phyloP scores from a whole-genome alignment of 2,329 filamentous ascomycete genomes.

The Aspergillus luchuensis region DNA sequence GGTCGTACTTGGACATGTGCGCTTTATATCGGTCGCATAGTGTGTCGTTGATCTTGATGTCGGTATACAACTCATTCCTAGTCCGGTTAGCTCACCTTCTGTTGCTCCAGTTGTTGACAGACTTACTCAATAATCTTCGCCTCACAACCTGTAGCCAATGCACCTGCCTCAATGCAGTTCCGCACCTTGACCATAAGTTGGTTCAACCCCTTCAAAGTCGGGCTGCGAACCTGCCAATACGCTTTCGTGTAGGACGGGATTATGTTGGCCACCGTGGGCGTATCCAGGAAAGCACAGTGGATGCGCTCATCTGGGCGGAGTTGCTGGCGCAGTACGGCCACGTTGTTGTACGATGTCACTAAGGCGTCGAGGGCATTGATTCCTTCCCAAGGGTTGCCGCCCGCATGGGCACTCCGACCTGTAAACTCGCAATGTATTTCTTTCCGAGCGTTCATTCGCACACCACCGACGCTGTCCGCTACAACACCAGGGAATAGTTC shows the following conservation, averaged over 20 bases:
- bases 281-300: constrained; percentile 58
- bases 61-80: constrained; percentile 43
- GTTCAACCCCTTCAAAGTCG: constrained; percentile 45
- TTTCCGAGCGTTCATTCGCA: constrained; percentile 37
- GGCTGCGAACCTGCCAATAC: constrained; percentile 50
- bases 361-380: constrained; percentile 62
- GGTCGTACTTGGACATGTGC: constrained; percentile 47
- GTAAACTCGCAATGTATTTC: constrained; percentile 45
- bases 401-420: constrained; percentile 60
- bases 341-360: constrained; percentile 48
- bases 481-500: constrained; percentile 29
- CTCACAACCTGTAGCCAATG: constrained; percentile 39
- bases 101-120: not conserved
- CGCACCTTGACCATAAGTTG: constrained; percentile 30
- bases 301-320: constrained; percentile 55
- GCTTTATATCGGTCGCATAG: constrained; percentile 49
- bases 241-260: constrained; percentile 56
- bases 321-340: constrained; percentile 60
- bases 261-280: constrained; percentile 58
- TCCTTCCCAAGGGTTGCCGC: constrained; percentile 60
- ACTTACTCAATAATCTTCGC: constrained; percentile 36
- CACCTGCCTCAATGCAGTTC: constrained; percentile 40
- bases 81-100: not conserved
- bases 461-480: constrained; percentile 30
- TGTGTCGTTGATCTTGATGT: constrained; percentile 50